Conservation (phyloP, 192 early-diverging fungal genomes). For the Coemansia sp. region DNA sequence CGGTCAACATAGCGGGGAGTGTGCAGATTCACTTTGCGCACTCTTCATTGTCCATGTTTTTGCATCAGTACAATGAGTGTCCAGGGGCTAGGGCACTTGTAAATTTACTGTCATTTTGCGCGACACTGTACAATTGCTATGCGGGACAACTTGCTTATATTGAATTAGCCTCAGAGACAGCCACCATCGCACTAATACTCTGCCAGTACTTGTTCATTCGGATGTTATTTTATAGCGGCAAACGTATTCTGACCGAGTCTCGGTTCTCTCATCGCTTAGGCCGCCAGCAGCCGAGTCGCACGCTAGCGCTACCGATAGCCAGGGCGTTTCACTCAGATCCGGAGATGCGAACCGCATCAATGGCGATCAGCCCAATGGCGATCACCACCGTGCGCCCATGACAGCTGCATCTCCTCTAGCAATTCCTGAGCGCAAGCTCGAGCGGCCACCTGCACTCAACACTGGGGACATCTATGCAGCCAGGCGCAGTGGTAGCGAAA, state of each 20-base stretch:
- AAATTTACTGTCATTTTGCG: background rate
- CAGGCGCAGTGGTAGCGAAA: conserved; percentile 1
- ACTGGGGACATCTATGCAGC: background rate
- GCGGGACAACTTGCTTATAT: background rate
- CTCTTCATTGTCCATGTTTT: background rate
- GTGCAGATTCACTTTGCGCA: background rate
- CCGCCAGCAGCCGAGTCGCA: conserved; percentile 13
- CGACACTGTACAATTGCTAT: background rate
- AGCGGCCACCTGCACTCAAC: conserved; percentile 7
- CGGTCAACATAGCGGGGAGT: background rate
- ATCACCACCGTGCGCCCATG: background rate
- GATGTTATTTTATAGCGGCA: conserved; percentile 30
- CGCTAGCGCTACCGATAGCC: background rate
- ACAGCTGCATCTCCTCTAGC: conserved; percentile 14
- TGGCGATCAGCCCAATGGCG: background rate
- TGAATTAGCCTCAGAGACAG: background rate
- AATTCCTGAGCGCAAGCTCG: conserved; percentile 9
- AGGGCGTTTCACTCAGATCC: background rate
- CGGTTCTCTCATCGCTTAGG: conserved; percentile 43
- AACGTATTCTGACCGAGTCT: conserved; percentile 55
- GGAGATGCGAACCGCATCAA: background rate
- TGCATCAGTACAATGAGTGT: conserved; percentile 3
- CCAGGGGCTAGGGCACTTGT: background rate
- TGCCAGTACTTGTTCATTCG: background rate
- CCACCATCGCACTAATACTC: background rate